Evolutionary conservation across 768 basidiomycete species (phyloP).

Genomic region (Lactarius hatsudake): DNA sequence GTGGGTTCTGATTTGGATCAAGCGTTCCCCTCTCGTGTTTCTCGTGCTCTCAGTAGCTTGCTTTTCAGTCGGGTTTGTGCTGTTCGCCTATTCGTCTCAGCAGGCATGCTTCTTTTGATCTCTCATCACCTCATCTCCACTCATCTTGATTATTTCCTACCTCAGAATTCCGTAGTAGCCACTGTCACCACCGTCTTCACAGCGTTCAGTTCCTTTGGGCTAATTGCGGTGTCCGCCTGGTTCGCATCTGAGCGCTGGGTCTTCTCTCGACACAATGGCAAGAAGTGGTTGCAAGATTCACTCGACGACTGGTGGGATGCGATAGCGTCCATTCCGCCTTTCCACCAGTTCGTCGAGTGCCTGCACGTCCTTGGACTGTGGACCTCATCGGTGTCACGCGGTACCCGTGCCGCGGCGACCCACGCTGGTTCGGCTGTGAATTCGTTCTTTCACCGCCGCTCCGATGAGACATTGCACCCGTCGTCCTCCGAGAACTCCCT

Average conservation of each 20-base stretch:
- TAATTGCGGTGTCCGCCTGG: constrained; percentile 70
- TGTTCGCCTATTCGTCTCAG: constrained; percentile 70
- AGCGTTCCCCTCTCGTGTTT: constrained; percentile 78
- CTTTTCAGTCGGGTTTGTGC: constrained; percentile 75
- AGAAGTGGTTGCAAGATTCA: constrained; percentile 68
- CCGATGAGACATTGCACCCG: constrained; percentile 3
- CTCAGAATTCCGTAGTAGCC: constrained; percentile 56
- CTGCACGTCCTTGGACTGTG: constrained; percentile 7
- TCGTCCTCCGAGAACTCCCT: constrained; percentile 25
- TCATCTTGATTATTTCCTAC: not conserved
- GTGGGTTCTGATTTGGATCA: constrained; percentile 88
- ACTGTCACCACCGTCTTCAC: constrained; percentile 77
- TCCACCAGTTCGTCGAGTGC: constrained; percentile 14
- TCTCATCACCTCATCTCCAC: not conserved
- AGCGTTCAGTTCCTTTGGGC: constrained; percentile 66
- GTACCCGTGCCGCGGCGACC: constrained; percentile 12
- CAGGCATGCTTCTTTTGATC: constrained; percentile 45
- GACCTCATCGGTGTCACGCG: constrained; percentile 1
- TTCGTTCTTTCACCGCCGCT: constrained; percentile 19
- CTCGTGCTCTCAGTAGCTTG: constrained; percentile 80
- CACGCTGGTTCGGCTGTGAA: constrained; percentile 17
- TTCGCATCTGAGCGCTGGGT: constrained; percentile 69
- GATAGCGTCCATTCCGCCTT: constrained; percentile 17
- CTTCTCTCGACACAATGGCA: constrained; percentile 58
- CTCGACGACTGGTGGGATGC: constrained; percentile 42